Evolutionary conservation across 352 stramenopile species (phyloP).

Genomic region (Phytophthora capsici): DNA sequence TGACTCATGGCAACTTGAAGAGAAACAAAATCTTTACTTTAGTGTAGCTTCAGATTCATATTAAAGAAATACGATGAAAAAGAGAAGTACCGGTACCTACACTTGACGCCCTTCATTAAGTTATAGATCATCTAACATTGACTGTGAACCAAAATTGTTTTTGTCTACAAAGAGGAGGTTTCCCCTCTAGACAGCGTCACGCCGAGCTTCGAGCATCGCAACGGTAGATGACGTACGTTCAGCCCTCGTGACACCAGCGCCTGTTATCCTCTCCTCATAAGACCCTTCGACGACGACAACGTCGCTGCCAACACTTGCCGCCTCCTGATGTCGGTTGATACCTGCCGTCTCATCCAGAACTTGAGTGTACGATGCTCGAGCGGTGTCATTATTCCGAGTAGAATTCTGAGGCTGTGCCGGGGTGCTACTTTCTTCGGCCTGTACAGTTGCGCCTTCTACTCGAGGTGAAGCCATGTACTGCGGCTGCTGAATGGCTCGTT

Average conservation of each 20-base stretch:
- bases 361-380: constrained; percentile 20
- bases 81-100: too few relatives aligned
- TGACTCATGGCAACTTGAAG: too few relatives aligned
- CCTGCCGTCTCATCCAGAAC: constrained; percentile 13
- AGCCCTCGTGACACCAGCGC: neutral
- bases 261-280: constrained; percentile 29
- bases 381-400: constrained; percentile 16
- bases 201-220: constrained; percentile 31
- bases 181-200: constrained; percentile 18
- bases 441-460: constrained; percentile 11
- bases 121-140: constrained; percentile 28
- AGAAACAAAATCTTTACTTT: too few relatives aligned
- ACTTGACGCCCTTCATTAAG: constrained; percentile 18
- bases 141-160: constrained; percentile 11
- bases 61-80: too few relatives aligned
- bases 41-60: too few relatives aligned
- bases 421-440: constrained; percentile 4
- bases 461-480: constrained; percentile 36
- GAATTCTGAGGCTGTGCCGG: constrained; percentile 4
- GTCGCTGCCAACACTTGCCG: constrained; percentile 14
- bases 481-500: constrained; percentile 29
- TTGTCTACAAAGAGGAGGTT: constrained; percentile 8
- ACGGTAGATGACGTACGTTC: constrained; percentile 19
- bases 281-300: constrained; percentile 23
- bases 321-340: constrained; percentile 6